These are phyloP conservation scores for Hypocreales sp. DNA, from an alignment of 2,329 filamentous ascomycete species.

Conservation along the genomic window DNA sequence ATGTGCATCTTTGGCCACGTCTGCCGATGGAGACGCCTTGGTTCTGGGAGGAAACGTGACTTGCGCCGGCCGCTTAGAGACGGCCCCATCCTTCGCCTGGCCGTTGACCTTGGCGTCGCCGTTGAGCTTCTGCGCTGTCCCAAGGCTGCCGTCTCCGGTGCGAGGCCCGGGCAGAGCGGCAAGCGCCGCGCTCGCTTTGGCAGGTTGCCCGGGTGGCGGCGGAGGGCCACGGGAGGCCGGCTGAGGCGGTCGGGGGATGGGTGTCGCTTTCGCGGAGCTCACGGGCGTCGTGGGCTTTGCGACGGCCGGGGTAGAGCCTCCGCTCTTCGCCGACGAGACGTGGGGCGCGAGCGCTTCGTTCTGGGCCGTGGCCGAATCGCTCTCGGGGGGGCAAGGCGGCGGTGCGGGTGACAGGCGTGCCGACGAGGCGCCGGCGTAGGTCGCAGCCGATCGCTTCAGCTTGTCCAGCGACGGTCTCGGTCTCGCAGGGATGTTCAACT, in stretches of 20 bases:
- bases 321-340: slow-evolving; percentile 3
- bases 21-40: slow-evolving; percentile 11
- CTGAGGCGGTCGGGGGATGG: not conserved
- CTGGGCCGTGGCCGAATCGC: slow-evolving; percentile 3
- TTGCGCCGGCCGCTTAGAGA: slow-evolving; percentile 8
- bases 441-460: slow-evolving; percentile 22
- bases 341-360: slow-evolving; percentile 5
- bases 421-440: no score
- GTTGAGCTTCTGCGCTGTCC: not conserved
- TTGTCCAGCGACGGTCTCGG: slow-evolving; percentile 27
- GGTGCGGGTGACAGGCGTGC: no score
- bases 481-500: slow-evolving; percentile 34
- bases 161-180: not conserved
- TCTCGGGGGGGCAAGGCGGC: slow-evolving; percentile 3
- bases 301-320: slow-evolving; percentile 3
- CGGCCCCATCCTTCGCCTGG: not conserved
- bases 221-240: not conserved
- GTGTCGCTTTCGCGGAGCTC: slow-evolving; percentile 4
- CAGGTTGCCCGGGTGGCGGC: not conserved
- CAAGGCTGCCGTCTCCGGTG: not conserved
- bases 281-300: slow-evolving; percentile 5
- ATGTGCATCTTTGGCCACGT: slow-evolving; percentile 2
- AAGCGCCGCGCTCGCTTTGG: not conserved
- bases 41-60: slow-evolving; percentile 17
- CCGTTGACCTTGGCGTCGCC: not conserved